phyloP scores from a whole-genome alignment of 2,329 filamentous ascomycete genomes.

The Aspergillus clavatus region DNA sequence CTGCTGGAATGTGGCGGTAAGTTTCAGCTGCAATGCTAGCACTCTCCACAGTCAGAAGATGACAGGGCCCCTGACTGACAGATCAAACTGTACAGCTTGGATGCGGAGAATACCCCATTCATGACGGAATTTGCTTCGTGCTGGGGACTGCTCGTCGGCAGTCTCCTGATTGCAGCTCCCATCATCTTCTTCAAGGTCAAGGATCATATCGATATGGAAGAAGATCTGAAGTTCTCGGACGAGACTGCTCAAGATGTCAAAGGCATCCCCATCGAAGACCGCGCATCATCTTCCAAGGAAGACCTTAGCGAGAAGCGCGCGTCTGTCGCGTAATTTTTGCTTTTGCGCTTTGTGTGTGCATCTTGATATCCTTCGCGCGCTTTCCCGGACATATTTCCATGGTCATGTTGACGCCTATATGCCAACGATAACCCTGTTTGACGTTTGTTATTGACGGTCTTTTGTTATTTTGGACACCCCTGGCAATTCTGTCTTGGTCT shows the following conservation, averaged over 20 bases:
- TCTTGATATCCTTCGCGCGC: neutral
- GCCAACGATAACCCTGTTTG: neutral
- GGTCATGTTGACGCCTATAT: neutral
- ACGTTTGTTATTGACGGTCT: neutral
- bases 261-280: conserved; percentile 19
- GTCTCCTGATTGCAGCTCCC: conserved; percentile 70
- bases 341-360: neutral
- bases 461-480: neutral
- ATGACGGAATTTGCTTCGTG: conserved; percentile 67
- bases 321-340: conserved; percentile 1
- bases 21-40: conserved; percentile 13
- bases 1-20: conserved; percentile 53
- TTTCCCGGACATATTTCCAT: neutral
- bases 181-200: conserved; percentile 74
- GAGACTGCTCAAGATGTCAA: conserved; percentile 70
- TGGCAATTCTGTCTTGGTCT: neutral
- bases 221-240: conserved; percentile 79
- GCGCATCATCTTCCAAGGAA: conserved; percentile 16
- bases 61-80: conserved; percentile 9
- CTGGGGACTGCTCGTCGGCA: conserved; percentile 72
- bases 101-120: conserved; percentile 58
- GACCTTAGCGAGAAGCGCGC: conserved; percentile 8
- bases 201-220: conserved; percentile 74
- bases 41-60: conserved; percentile 2
- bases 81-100: conserved; percentile 61